Percentiles rank a stretch among this genome's conserved stretches.
phyloP scores from a whole-genome alignment of 164 flowering plant species.

The Paratinospora sagittata region DNA sequence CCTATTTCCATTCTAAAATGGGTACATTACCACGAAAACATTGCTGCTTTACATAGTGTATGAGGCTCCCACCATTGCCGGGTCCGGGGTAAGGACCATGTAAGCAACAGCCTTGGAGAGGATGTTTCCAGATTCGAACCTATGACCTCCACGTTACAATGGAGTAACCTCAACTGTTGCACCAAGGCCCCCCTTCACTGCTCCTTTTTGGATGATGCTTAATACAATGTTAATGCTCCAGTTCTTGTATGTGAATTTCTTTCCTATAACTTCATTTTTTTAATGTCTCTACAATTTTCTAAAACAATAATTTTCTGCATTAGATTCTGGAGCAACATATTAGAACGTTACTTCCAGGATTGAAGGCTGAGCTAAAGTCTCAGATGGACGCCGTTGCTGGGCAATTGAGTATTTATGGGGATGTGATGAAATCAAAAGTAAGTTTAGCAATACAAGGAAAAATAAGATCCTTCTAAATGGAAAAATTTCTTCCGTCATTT shows the following conservation, averaged over 20 bases:
- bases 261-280: not conserved
- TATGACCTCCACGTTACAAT: too few relatives aligned
- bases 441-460: conserved; percentile 7
- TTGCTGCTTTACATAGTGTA: too few relatives aligned
- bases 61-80: too few relatives aligned
- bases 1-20: too few relatives aligned
- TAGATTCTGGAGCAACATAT: conserved; percentile 53
- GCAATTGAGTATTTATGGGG: conserved; percentile 38
- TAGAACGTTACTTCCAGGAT: conserved; percentile 34
- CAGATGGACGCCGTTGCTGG: conserved; percentile 33
- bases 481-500: not conserved
- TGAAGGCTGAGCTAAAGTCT: conserved; percentile 36
- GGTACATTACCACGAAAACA: too few relatives aligned
- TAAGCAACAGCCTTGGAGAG: too few relatives aligned
- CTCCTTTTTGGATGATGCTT: not conserved
- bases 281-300: not conserved
- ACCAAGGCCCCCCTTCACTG: too few relatives aligned
- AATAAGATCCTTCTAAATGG: not conserved
- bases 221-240: not conserved
- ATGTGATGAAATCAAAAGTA: conserved; percentile 38
- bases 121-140: too few relatives aligned
- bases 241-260: not conserved
- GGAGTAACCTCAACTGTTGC: too few relatives aligned
- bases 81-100: too few relatives aligned
- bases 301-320: not conserved